Conservation (phyloP, 169 alveolate genomes). For the Plasmodium coatneyi region DNA sequence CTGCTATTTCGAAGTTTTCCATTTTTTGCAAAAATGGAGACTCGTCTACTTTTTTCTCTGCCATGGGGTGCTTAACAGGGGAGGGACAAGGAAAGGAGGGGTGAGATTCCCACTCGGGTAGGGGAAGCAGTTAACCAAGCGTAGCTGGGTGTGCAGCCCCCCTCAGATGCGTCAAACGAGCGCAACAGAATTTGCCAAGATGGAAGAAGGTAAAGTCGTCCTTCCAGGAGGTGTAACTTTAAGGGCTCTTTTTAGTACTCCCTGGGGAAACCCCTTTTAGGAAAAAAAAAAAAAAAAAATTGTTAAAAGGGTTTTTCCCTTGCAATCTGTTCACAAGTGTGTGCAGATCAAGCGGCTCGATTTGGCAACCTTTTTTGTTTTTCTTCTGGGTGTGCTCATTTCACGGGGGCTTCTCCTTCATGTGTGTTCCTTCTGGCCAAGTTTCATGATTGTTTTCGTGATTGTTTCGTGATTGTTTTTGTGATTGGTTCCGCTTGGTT, state of each 20-base stretch:
- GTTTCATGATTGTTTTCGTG: background rate
- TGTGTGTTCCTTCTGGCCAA: background rate
- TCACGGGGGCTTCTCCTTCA: background rate
- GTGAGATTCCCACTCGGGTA: background rate
- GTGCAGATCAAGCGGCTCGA: background rate
- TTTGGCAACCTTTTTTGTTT: background rate
- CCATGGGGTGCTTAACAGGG: background rate
- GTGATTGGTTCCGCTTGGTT: background rate
- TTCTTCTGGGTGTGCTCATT: background rate
- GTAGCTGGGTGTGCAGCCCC: too few species aligned
- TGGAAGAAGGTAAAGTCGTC: background rate
- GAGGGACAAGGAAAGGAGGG: background rate
- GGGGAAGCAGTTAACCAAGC: background rate
- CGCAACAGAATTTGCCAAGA: background rate
- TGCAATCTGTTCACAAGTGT: background rate
- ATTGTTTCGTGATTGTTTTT: background rate
- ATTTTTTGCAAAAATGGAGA: slow-evolving; percentile 70
- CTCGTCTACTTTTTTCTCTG: slow-evolving; percentile 45
- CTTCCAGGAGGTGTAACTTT: background rate
- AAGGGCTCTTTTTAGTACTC: background rate
- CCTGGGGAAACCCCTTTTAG: background rate
- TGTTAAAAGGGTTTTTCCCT: background rate
- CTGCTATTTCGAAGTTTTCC: slow-evolving; percentile 62
- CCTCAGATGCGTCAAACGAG: background rate
- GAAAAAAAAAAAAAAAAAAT: background rate